Evolutionary conservation across 441 rosid species (phyloP).

Genomic region (Flueggea neowawraea): DNA sequence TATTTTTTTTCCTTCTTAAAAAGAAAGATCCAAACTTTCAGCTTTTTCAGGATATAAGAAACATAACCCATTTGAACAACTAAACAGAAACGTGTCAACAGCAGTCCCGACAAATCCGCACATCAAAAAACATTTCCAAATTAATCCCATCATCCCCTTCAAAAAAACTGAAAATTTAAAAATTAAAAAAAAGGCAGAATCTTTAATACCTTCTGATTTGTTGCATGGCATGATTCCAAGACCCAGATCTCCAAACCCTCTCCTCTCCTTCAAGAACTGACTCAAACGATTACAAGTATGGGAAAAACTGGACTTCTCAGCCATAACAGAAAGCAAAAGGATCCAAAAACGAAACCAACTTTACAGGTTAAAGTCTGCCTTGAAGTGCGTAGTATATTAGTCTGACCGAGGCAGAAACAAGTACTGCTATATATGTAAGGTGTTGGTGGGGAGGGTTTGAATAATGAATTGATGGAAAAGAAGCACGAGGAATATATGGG

Average conservation of each 20-base stretch:
- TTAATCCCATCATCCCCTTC: too few relatives aligned
- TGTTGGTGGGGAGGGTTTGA: not conserved
- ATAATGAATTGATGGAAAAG: not conserved
- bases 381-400: not conserved
- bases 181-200: not conserved
- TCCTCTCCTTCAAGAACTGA: slow-evolving; percentile 70
- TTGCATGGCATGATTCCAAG: slow-evolving; percentile 52
- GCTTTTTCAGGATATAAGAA: slow-evolving; percentile 8
- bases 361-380: slow-evolving; percentile 25
- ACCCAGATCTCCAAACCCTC: slow-evolving; percentile 70
- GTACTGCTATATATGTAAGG: too few relatives aligned
- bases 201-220: slow-evolving; percentile 28
- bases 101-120: too few relatives aligned
- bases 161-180: too few relatives aligned
- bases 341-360: slow-evolving; percentile 24
- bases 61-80: slow-evolving; percentile 8
- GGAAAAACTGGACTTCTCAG: slow-evolving; percentile 53
- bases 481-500: slow-evolving; percentile 5
- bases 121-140: too few relatives aligned
- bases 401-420: not conserved
- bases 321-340: slow-evolving; percentile 11
- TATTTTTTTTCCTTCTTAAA: not conserved
- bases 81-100: slow-evolving; percentile 24
- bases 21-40: slow-evolving; percentile 9
- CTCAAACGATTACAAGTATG: slow-evolving; percentile 67